These are phyloP conservation scores for Sonneratia caseolaris DNA, from an alignment of 345 rosid species.

Conservation along the genomic window DNA sequence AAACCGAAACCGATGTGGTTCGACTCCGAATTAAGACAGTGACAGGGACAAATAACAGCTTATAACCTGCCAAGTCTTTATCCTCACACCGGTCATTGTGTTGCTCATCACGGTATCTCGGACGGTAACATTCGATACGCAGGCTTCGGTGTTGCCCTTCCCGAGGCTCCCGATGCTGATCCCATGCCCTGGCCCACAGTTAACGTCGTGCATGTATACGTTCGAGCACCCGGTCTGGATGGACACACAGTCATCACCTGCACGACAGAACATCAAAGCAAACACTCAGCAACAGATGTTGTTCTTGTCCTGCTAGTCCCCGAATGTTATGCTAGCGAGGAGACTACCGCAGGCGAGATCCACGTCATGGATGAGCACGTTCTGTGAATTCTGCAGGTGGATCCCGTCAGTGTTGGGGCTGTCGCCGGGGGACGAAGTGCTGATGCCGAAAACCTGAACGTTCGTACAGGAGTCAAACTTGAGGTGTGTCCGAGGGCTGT, in stretches of 20 bases:
- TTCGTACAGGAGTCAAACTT: conserved; percentile 53
- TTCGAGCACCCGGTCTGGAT: conserved; percentile 81
- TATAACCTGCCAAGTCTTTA: conserved; percentile 85
- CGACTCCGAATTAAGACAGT: background rate
- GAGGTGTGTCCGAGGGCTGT: conserved; percentile 82
- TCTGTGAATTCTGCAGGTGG: conserved; percentile 66
- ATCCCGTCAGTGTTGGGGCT: conserved; percentile 86
- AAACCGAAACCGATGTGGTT: background rate
- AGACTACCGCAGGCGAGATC: conserved; percentile 64
- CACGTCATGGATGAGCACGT: conserved; percentile 50
- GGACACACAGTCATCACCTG: conserved; percentile 89
- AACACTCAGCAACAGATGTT: background rate
- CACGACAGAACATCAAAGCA: background rate
- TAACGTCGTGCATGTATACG: conserved; percentile 48
- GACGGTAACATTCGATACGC: conserved; percentile 72
- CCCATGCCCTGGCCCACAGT: conserved; percentile 89
- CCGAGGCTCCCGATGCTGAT: conserved; percentile 86
- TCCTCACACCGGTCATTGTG: conserved; percentile 61
- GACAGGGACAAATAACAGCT: too few species aligned
- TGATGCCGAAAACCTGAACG: conserved; percentile 49
- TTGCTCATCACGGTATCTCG: conserved; percentile 44
- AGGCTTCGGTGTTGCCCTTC: conserved; percentile 47
- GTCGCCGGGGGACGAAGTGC: conserved; percentile 56
- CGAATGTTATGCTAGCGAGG: background rate
- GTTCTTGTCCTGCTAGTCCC: background rate